Evolutionary conservation across 192 early-diverging fungal species (phyloP).

Genomic region (Ramicandelaber brevisporus): DNA sequence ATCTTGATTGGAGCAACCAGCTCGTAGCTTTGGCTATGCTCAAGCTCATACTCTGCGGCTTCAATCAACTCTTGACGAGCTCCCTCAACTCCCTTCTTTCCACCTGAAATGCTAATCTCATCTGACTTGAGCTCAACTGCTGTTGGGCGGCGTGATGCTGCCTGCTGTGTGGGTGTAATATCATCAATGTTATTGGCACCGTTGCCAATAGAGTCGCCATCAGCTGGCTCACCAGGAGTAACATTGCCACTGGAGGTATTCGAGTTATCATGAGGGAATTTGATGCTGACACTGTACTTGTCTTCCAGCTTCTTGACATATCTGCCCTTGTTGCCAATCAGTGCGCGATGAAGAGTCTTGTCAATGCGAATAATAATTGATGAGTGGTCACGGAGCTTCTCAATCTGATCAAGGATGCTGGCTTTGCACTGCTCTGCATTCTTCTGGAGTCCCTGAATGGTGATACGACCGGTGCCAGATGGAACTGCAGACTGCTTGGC

Average conservation of each 20-base stretch:
- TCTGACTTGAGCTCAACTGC: slow-evolving; percentile 18
- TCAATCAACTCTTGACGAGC: slow-evolving; percentile 65
- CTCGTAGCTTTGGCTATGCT: slow-evolving; percentile 33
- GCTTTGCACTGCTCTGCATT: slow-evolving; percentile 47
- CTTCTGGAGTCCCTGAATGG: slow-evolving; percentile 48
- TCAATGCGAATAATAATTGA: slow-evolving; percentile 23
- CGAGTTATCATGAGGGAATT: slow-evolving; percentile 29
- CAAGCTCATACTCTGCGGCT: slow-evolving; percentile 57
- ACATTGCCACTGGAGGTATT: slow-evolving; percentile 6
- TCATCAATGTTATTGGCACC: slow-evolving; percentile 1
- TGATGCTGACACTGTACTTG: slow-evolving; percentile 41
- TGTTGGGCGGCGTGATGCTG: neutral
- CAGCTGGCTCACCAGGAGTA: no score
- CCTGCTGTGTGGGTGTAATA: slow-evolving; percentile 3
- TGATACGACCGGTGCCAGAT: slow-evolving; percentile 20
- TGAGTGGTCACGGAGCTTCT: slow-evolving; percentile 39
- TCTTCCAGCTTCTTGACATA: slow-evolving; percentile 52
- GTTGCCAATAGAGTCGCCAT: slow-evolving; percentile 4
- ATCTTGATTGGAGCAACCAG: slow-evolving; percentile 33
- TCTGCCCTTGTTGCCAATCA: slow-evolving; percentile 41
- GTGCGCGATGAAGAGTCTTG: slow-evolving; percentile 32
- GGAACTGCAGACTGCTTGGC: slow-evolving; percentile 1
- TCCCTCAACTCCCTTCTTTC: slow-evolving; percentile 47
- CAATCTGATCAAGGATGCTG: slow-evolving; percentile 35
- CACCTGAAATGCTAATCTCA: slow-evolving; percentile 60